phyloP scores from a whole-genome alignment of 2,329 filamentous ascomycete genomes.

The Arthrinium puccinioides region DNA sequence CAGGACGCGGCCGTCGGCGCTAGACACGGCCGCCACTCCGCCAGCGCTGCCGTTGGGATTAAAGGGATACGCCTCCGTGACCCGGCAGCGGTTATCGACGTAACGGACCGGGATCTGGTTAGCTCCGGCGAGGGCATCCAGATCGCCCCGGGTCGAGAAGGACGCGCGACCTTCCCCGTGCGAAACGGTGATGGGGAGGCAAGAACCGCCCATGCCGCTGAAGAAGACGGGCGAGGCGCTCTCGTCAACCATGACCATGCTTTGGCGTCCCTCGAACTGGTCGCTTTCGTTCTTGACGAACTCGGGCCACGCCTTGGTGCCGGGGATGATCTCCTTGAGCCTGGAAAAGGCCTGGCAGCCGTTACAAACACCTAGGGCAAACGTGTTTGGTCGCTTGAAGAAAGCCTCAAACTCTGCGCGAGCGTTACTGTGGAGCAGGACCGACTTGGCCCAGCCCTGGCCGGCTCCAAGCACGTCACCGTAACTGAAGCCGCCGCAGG shows the following conservation, averaged over 20 bases:
- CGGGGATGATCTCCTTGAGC: conserved; percentile 77
- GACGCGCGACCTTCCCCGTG: conserved; percentile 85
- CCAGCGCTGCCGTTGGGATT: conserved; percentile 75
- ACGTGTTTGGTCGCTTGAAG: conserved; percentile 84
- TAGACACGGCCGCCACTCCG: conserved; percentile 75
- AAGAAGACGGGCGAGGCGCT: conserved; percentile 70
- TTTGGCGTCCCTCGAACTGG: conserved; percentile 84
- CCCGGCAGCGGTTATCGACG: conserved; percentile 70
- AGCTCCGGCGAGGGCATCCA: conserved; percentile 50
- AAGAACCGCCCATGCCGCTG: conserved; percentile 76
- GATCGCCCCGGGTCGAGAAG: conserved; percentile 49
- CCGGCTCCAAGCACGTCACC: conserved; percentile 81
- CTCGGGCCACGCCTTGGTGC: conserved; percentile 74
- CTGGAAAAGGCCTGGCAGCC: conserved; percentile 92
- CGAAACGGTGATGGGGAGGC: conserved; percentile 78
- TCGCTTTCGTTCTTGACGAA: conserved; percentile 80
- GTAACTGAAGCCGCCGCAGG: conserved; percentile 96
- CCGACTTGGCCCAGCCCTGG: conserved; percentile 91
- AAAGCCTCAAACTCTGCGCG: conserved; percentile 75
- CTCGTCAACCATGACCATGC: conserved; percentile 75
- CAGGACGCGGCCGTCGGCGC: conserved; percentile 69
- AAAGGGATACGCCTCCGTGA: conserved; percentile 77
- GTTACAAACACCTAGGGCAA: conserved; percentile 91
- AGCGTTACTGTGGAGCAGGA: conserved; percentile 73
- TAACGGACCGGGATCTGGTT: conserved; percentile 75